These are phyloP conservation scores for Penicillium soppii DNA, from an alignment of 495 filamentous ascomycete genomes.

Conservation along the genomic window DNA sequence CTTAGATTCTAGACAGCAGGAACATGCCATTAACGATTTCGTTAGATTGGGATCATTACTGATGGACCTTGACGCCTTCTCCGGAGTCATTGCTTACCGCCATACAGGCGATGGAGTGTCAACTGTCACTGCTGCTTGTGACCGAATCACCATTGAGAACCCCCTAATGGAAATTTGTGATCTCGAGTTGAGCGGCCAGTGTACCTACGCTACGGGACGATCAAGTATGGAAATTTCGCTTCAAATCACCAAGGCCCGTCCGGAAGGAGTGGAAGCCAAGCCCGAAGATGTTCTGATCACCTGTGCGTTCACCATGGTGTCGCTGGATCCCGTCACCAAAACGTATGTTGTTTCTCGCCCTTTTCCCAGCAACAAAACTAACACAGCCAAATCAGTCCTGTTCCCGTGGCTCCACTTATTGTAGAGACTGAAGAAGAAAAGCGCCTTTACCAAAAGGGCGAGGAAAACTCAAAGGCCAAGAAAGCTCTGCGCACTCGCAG, in stretches of 20 bases:
- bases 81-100: slow-evolving; percentile 77
- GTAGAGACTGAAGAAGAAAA: slow-evolving; percentile 72
- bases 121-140: slow-evolving; percentile 79
- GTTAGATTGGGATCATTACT: slow-evolving; percentile 65
- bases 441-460: slow-evolving; percentile 63
- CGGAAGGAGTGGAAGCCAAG: slow-evolving; percentile 55
- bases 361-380: not conserved
- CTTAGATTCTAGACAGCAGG: not conserved
- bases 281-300: slow-evolving; percentile 72
- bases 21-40: slow-evolving; percentile 1
- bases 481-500: slow-evolving; percentile 63
- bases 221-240: slow-evolving; percentile 80
- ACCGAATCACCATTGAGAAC: slow-evolving; percentile 73
- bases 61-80: slow-evolving; percentile 81
- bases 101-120: slow-evolving; percentile 77
- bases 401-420: slow-evolving; percentile 56
- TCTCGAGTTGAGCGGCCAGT: slow-evolving; percentile 74
- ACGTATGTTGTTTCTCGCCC: slow-evolving; percentile 44
- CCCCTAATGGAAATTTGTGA: slow-evolving; percentile 78
- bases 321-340: slow-evolving; percentile 71
- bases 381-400: slow-evolving; percentile 39
- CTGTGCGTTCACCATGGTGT: slow-evolving; percentile 85
- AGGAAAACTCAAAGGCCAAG: slow-evolving; percentile 73
- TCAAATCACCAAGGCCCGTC: slow-evolving; percentile 65
- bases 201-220: slow-evolving; percentile 76